Evolutionary conservation across 495 filamentous ascomycete species (phyloP), one percentile per base, ranked within the genome.

Genomic region (Hypoxylon intermedium): DNA sequence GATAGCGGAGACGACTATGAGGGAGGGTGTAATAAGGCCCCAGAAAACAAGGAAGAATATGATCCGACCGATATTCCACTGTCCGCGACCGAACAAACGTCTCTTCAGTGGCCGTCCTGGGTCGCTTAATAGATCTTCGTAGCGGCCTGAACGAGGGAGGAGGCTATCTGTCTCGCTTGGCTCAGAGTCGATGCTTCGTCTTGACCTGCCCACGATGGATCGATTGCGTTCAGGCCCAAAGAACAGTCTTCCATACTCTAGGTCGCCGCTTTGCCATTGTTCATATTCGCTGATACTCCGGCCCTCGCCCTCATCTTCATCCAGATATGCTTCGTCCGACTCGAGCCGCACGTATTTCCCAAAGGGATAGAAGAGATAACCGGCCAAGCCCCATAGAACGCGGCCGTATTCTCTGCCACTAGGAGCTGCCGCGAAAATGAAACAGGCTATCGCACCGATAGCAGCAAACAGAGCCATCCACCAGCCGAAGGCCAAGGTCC

Each of bases 231-330:
- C 74, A 12, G 94, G 94, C 4, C 94, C 95, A 72, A 99, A 99
- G 79, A 98, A 98, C 6, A 97, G 83, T 11, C 93, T 82, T 3
- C 94, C 94, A 74, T 97, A 90, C 73, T 99, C 94, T 30, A 99
- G 77, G 70, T 99, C 94, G 31, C 94, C 94, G 65, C 88, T 96
- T 71, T 99, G 94, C 94, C 94, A 99, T 72, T 96, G 93, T 72
- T 98, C 94, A 73, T 99, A 99, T 75, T 99, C 94, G 69, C 91
- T 96, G 71, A 99, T 97, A 73, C 92, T 98, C 66, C 94, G 84
- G n/a, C 95, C 94, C 75, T 99, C 94, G n/a, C 93, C 95, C 67
- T 96, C 87, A 71, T 99, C 94, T 73, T 99, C 94, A 63, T 98
- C 91, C 18, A 91, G 82, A 71, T 99, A 99, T 26, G 88, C 87